Base-by-base conservation (phyloP, 495 filamentous ascomycete species). In the Aspergillus baeticus region DNA sequence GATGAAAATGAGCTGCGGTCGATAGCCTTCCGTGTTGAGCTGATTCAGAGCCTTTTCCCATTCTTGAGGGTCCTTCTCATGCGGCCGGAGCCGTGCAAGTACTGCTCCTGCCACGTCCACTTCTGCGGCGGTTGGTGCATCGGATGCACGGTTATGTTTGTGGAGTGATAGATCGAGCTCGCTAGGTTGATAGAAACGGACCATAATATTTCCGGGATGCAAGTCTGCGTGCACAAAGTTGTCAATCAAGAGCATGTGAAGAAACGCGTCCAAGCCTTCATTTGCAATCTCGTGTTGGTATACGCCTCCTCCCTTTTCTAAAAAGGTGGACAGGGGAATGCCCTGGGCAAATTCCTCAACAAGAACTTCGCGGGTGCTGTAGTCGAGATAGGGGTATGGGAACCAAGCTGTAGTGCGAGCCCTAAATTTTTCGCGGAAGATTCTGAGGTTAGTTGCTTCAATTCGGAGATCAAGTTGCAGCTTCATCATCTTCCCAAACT, bases 151-250 rank as follows among this genome's bases (percentile, higher is more conserved):
- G 59, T 71, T 73, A 62, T 78, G 69, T 48, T 79, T 79, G 63
- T 77, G 75, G 35, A 81, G 77, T 17, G 82, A 78, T 10, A 92
- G 74, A 56, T 82, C 77, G 5, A 95, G 81, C 52, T 85, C 78
- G 31, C 84, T 84, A 0, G 91, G 86, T 63, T 94, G 83, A 74
- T 98, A 96, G 73, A 99, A 99, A 55, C 95, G 91, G 43, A 99
- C 95, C 93, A 99, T 98, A 75, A 99, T 98, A 68, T 99, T 99
- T 7, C 95, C 95, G 0, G 95, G 95, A 63, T 99, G 95, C 10
- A 99, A 77, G 70, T 99, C 95, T n/a, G 95, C 94, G 63, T 99
- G 95, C 49, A 97, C 85, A 67, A 99, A 99, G 65, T 99, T 98
- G 68, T 99, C 95, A 48, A 99, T 87, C 11, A 99, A 80, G 3